A percentile compares a stretch with the other conserved stretches of the same genome.
Evolutionary conservation across 805 yeast species (phyloP).

Genomic region (Metschnikowia shivogae): DNA sequence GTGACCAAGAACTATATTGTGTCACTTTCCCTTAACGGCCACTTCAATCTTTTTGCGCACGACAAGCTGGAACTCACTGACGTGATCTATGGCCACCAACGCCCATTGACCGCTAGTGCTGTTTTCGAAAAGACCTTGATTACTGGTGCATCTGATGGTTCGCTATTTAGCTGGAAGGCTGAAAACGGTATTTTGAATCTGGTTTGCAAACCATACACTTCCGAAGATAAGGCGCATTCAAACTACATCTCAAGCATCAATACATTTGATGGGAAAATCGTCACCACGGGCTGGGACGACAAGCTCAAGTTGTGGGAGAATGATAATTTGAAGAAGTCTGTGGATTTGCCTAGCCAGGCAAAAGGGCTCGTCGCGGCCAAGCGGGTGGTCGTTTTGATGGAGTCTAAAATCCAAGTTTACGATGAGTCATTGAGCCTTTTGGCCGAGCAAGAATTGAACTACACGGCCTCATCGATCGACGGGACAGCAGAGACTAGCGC

Average conservation of each 20-base stretch:
- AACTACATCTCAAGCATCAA: slow-evolving; percentile 61
- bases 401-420: slow-evolving; percentile 27
- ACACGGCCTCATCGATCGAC: slow-evolving; percentile 25
- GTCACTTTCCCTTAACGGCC: slow-evolving; percentile 69
- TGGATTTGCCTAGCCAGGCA: slow-evolving; percentile 31
- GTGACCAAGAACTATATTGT: slow-evolving; percentile 58
- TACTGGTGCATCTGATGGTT: slow-evolving; percentile 84
- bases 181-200: slow-evolving; percentile 13
- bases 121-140: slow-evolving; percentile 27
- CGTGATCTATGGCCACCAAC: slow-evolving; percentile 72
- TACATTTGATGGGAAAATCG: slow-evolving; percentile 25
- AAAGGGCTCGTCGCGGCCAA: slow-evolving; percentile 27
- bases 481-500: slow-evolving; percentile 17
- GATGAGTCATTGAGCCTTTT: slow-evolving; percentile 8
- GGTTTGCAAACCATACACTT: slow-evolving; percentile 31
- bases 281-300: slow-evolving; percentile 88
- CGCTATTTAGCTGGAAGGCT: slow-evolving; percentile 56
- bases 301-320: slow-evolving; percentile 44
- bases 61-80: slow-evolving; percentile 32
- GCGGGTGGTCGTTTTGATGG: slow-evolving; percentile 26
- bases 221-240: slow-evolving; percentile 46
- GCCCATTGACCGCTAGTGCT: slow-evolving; percentile 62
- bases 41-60: slow-evolving; percentile 54
- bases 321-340: slow-evolving; percentile 11
- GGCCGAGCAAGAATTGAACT: slow-evolving; percentile 19